Evolutionary conservation across 2,329 filamentous ascomycete genomes (phyloP).

Genomic region (Cercospora citrullina): DNA sequence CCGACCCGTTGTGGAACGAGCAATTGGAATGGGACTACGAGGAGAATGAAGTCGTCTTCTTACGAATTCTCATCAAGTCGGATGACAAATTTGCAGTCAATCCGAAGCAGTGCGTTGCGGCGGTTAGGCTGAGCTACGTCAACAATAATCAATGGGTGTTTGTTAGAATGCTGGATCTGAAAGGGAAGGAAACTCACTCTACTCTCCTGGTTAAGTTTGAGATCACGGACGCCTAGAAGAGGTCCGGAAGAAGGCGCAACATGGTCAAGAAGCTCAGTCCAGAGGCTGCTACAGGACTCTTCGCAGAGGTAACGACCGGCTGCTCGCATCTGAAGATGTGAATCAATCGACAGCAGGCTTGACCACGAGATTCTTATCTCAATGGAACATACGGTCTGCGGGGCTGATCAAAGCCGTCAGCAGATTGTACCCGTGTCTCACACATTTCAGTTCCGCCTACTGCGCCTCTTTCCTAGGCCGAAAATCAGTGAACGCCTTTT

Average conservation of each 20-base stretch:
- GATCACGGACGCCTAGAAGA: conserved; percentile 45
- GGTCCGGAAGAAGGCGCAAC: not conserved
- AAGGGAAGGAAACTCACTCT: conserved; percentile 63
- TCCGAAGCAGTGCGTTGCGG: conserved; percentile 61
- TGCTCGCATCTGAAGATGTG: not conserved
- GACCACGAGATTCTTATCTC: not conserved
- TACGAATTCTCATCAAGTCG: conserved; percentile 66
- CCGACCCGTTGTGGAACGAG: conserved; percentile 67
- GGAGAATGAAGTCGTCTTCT: conserved; percentile 65
- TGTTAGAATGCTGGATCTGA: conserved; percentile 64
- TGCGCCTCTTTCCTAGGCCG: not conserved
- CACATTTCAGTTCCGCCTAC: not conserved
- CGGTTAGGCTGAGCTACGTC: conserved; percentile 61
- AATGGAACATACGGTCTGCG: not conserved
- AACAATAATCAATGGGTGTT: conserved; percentile 60
- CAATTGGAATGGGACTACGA: conserved; percentile 67
- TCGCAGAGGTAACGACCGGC: not conserved
- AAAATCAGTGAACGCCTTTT: not conserved
- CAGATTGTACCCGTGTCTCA: not conserved
- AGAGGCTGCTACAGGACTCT: not conserved
- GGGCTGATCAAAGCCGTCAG: not conserved
- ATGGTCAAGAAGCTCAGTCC: not conserved
- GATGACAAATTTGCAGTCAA: conserved; percentile 64
- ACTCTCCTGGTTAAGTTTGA: conserved; percentile 63
- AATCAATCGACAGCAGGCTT: not conserved